phyloP scores from a whole-genome alignment of 345 rosid species.

The Syzygium jambos region DNA sequence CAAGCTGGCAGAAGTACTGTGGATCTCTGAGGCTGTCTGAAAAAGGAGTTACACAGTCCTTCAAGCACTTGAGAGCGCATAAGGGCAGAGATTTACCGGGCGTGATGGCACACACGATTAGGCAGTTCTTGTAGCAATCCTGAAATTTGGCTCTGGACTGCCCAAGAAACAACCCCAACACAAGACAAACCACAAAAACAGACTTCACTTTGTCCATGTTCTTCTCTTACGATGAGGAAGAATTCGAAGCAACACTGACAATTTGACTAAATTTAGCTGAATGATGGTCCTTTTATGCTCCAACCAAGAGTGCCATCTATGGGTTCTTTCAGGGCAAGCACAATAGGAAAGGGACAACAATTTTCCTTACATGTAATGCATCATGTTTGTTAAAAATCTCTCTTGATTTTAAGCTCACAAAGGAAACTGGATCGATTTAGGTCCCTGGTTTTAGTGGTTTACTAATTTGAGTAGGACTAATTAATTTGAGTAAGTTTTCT shows the following conservation, averaged over 20 bases:
- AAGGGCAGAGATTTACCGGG: neutral
- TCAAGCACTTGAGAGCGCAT: slow-evolving; percentile 26
- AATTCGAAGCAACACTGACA: neutral
- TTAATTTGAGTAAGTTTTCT: too few species aligned
- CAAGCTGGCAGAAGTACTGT: slow-evolving; percentile 30
- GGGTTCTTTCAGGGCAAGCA: neutral
- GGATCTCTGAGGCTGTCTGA: neutral
- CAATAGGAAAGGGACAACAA: neutral
- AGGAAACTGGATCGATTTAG: neutral
- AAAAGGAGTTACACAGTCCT: slow-evolving; percentile 14
- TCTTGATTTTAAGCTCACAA: too few species aligned
- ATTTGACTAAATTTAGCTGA: neutral
- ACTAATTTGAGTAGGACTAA: neutral
- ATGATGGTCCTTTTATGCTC: neutral
- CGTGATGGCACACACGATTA: slow-evolving; percentile 12
- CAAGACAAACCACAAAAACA: slow-evolving; percentile 2
- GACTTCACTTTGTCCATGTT: neutral
- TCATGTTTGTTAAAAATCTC: too few species aligned
- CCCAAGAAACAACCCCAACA: slow-evolving; percentile 11
- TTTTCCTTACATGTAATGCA: too few species aligned
- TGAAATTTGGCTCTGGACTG: slow-evolving; percentile 6
- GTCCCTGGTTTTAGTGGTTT: neutral
- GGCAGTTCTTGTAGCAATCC: slow-evolving; percentile 27
- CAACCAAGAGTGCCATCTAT: neutral
- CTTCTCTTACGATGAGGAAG: neutral